Percentiles rank a stretch among this genome's conserved stretches.
Evolutionary conservation across 257 asterid species (phyloP).

Genomic region (Nicotiana tomentosiformis): DNA sequence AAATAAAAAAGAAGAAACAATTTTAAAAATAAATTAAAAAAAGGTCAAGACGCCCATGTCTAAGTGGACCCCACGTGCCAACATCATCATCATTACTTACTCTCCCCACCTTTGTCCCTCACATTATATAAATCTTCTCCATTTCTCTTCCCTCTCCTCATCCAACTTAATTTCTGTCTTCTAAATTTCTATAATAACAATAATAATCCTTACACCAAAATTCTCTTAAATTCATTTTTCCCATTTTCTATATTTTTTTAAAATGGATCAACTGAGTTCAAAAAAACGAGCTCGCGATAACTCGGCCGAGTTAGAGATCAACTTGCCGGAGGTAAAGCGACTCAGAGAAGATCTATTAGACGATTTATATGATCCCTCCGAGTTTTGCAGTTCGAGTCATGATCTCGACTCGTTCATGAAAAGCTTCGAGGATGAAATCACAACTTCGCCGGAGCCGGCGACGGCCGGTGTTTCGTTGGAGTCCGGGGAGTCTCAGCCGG

Average conservation of each 20-base stretch:
- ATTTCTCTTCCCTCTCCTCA: background rate
- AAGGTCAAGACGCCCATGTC: background rate
- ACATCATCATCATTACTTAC: background rate
- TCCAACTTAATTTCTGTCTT: background rate
- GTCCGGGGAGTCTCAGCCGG: conserved; percentile 40
- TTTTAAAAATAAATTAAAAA: background rate
- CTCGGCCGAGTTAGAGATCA: conserved; percentile 19
- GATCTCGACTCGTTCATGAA: conserved; percentile 65
- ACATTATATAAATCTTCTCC: background rate
- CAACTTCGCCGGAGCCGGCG: conserved; percentile 17
- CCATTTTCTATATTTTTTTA: background rate
- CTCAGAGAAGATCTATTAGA: conserved; percentile 48
- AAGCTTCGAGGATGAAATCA: conserved; percentile 53
- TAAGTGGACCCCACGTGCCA: background rate
- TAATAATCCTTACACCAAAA: background rate
- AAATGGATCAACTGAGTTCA: conserved; percentile 2
- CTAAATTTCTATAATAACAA: too few relatives aligned
- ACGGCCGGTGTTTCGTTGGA: conserved; percentile 14
- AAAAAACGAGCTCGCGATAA: conserved; percentile 33
- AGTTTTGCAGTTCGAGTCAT: conserved; percentile 25
- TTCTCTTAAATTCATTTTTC: too few relatives aligned
- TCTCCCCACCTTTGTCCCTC: background rate
- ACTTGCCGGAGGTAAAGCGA: conserved; percentile 57
- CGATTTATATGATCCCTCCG: conserved; percentile 29
- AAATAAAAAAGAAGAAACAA: background rate